Evolutionary conservation across 352 stramenopile genomes (phyloP), one percentile per base, ranked within the genome.

Genomic region (Phytophthora meadii): DNA sequence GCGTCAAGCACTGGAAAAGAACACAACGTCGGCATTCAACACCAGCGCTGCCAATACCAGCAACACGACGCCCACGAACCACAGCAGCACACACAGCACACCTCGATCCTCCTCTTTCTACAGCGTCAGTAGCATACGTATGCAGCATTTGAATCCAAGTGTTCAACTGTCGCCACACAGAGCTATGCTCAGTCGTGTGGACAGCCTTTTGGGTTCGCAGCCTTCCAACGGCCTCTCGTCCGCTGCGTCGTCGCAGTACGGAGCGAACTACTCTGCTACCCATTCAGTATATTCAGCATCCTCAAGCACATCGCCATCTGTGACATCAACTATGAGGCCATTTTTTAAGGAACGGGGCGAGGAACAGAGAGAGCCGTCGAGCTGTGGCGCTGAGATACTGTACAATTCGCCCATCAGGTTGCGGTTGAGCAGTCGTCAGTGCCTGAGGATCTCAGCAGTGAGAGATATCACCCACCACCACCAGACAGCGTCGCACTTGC

Each of bases 371-470:
- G 80, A 93, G 47, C 75, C 79, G 10, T 89, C 82, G 4, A 78
- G 74, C 19, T 93, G 86, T 62, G 86, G 86, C 0, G 76, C 83
- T 0, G 82, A 89, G 44, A 91, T 94, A 17, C 72, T 86, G 8
- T 94, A 89, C 58, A 84, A 93, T 61, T 79, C 82, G 24, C 72
- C 81, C 2, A 72, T 94, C 40, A 74, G 84, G 0, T 47, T 94
- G n/a, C 74, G 82, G 17, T 71, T 94, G 17, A 84, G 84, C 58
- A 93, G 87, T 68, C 82, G 84, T 17, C 72, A 83, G 62, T 91
- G 85, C 54, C 55, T 94, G 6, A 82, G 81, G 2, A 81, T 94
- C 17, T 82, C 59, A 2, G 63, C 72, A 14, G 44, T 72, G 11
- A 68, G 57, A 30, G 60, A 57, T 19, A 27, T 1, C 42, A 30